A percentile compares a stretch with the other conserved stretches of the same genome.
Conservation (phyloP, 2,329 filamentous ascomycete genomes). For the Pseudogymnoascus sp. region DNA sequence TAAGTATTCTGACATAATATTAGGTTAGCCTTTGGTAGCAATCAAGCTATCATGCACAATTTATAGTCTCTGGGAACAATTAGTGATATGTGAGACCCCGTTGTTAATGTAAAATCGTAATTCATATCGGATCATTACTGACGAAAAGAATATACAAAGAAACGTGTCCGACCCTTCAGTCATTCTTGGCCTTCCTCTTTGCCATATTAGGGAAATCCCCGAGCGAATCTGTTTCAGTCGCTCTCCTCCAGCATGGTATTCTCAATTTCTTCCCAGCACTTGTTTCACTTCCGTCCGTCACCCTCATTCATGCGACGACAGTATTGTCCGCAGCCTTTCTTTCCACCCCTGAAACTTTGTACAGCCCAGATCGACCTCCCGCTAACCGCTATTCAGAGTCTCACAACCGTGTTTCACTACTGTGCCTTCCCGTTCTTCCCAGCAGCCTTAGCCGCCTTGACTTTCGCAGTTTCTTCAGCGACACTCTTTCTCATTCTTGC, state of each 20-base stretch:
- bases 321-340: neutral
- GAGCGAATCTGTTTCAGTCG: neutral
- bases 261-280: neutral
- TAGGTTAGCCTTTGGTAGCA: neutral
- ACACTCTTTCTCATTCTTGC: conserved; percentile 72
- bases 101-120: neutral
- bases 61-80: neutral
- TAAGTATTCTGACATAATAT: neutral
- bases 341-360: neutral
- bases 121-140: conserved; percentile 9
- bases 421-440: conserved; percentile 44
- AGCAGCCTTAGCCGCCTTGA: conserved; percentile 41
- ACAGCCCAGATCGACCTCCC: neutral
- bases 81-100: neutral
- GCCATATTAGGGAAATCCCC: neutral
- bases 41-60: neutral
- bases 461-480: conserved; percentile 61
- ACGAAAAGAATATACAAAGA: conserved; percentile 7
- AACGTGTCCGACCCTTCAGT: neutral
- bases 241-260: neutral
- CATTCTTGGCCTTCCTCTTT: neutral
- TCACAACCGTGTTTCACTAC: conserved; percentile 16
- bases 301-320: neutral
- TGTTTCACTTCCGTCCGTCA: neutral
- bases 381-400: neutral